A percentile compares a stretch with the other conserved stretches of the same genome.
These are phyloP conservation scores for Colletotrichum higginsianum DNA, from an alignment of 2,329 filamentous ascomycete genomes.

Conservation along the genomic window DNA sequence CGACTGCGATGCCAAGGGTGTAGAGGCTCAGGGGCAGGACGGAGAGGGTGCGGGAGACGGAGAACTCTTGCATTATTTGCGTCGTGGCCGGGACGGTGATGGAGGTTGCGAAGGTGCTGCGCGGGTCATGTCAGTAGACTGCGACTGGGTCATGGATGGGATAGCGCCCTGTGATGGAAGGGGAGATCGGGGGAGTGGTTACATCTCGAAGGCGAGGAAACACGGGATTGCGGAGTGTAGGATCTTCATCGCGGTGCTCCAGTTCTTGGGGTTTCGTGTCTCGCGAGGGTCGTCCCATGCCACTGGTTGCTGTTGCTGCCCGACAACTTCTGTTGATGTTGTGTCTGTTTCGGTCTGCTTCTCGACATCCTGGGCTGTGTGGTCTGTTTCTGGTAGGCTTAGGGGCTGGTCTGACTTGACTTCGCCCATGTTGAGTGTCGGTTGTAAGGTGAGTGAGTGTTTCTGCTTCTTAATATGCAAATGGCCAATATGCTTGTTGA, in stretches of 20 bases:
- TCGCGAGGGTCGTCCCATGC: slow-evolving; percentile 40
- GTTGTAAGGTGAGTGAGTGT: rapidly evolving
- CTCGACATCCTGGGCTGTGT: slow-evolving; percentile 8
- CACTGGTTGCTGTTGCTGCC: not conserved
- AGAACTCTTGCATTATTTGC: slow-evolving; percentile 36
- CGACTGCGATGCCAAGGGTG: slow-evolving; percentile 81
- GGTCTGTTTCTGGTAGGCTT: not conserved
- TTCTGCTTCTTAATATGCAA: too few relatives aligned
- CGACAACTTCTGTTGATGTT: slow-evolving; percentile 10
- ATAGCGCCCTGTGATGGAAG: too few relatives aligned
- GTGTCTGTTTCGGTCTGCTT: slow-evolving; percentile 11
- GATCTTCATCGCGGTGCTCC: slow-evolving; percentile 19
- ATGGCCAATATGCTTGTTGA: too few relatives aligned
- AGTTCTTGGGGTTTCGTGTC: slow-evolving; percentile 41
- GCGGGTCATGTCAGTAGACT: not conserved
- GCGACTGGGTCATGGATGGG: not conserved
- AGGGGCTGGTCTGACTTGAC: not conserved
- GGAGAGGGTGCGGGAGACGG: slow-evolving; percentile 37
- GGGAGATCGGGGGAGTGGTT: not conserved
- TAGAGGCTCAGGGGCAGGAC: slow-evolving; percentile 70
- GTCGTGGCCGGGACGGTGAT: slow-evolving; percentile 38
- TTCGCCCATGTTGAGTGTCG: not conserved
- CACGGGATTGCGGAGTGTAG: slow-evolving; percentile 42
- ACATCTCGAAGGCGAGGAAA: slow-evolving; percentile 42
- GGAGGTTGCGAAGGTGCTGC: slow-evolving; percentile 40